These are phyloP conservation scores for Penicillium oxalicum DNA, from an alignment of 2,329 filamentous ascomycete species.

Conservation along the genomic window DNA sequence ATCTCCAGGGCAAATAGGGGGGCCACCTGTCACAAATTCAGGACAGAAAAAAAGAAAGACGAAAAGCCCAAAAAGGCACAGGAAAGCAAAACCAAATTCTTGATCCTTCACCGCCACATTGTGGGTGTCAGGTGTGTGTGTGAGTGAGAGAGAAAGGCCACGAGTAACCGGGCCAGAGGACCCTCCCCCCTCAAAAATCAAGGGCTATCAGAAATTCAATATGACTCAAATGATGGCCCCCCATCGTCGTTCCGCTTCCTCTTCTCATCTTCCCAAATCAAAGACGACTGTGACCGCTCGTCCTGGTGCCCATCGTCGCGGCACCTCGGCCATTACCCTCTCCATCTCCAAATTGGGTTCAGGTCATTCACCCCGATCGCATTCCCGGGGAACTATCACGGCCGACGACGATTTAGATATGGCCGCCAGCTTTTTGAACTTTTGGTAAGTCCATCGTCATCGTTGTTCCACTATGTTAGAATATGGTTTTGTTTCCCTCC, in stretches of 20 bases:
- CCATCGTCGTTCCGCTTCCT: conserved; percentile 31
- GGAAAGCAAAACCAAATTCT: too few species aligned
- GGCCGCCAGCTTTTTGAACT: conserved; percentile 42
- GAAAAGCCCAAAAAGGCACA: too few species aligned
- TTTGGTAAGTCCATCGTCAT: conserved; percentile 33
- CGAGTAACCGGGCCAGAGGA: too few species aligned
- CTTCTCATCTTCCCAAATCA: conserved; percentile 28
- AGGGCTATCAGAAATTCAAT: conserved; percentile 1
- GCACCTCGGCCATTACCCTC: conserved; percentile 24
- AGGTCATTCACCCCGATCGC: conserved; percentile 11
- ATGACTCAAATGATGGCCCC: conserved; percentile 30
- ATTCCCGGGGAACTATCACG: conserved; percentile 13
- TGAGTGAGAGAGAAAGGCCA: too few species aligned
- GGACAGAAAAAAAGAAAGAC: too few species aligned
- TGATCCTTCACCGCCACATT: too few species aligned
- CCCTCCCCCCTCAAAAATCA: not conserved
- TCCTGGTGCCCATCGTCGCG: conserved; percentile 31
- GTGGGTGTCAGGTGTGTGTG: too few species aligned
- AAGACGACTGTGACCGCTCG: conserved; percentile 22
- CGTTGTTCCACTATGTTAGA: too few species aligned
- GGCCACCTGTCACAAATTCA: too few species aligned
- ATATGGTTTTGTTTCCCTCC: not conserved
- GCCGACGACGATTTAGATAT: conserved; percentile 33
- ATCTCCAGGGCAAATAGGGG: too few species aligned
- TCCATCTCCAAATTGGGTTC: conserved; percentile 33